A percentile compares a stretch with the other conserved stretches of the same genome.
Conservation (phyloP, 2,329 filamentous ascomycete genomes). For the Trichoderma koningii region DNA sequence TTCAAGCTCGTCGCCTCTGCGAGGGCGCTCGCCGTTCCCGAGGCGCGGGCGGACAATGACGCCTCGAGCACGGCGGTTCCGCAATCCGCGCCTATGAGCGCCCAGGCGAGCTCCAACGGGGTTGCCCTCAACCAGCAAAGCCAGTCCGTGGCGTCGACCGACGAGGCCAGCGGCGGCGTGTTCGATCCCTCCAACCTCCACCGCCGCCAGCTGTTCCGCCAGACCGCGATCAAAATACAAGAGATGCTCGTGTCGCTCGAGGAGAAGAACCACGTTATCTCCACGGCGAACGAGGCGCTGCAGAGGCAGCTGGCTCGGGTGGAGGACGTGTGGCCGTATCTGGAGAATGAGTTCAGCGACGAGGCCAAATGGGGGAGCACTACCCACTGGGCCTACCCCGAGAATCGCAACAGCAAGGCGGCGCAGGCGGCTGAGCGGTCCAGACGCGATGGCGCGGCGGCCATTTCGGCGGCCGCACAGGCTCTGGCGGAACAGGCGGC, state of each 20-base stretch:
- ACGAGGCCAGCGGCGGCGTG: conserved; percentile 48
- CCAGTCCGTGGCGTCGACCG: conserved; percentile 44
- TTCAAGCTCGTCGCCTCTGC: conserved; percentile 72
- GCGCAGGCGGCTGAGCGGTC: conserved; percentile 71
- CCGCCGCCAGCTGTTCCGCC: conserved; percentile 73
- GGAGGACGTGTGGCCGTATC: conserved; percentile 82
- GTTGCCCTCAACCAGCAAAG: conserved; percentile 42
- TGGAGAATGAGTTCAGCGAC: conserved; percentile 88
- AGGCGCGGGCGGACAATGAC: conserved; percentile 49
- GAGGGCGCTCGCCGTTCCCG: conserved; percentile 52
- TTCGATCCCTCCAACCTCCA: conserved; percentile 62
- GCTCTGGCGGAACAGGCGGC: conserved; percentile 81
- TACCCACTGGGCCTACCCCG: conserved; percentile 93
- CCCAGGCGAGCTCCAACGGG: conserved; percentile 52
- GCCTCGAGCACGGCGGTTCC: conserved; percentile 46
- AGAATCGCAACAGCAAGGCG: conserved; percentile 69
- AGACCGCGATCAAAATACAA: conserved; percentile 74
- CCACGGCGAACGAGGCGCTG: conserved; percentile 86
- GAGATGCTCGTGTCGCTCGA: conserved; percentile 89
- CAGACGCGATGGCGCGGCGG: conserved; percentile 75
- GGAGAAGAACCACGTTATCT: conserved; percentile 96
- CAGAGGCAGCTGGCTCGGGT: conserved; percentile 81
- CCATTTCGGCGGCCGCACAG: conserved; percentile 74
- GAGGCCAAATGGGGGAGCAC: conserved; percentile 90
- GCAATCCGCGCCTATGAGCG: conserved; percentile 51